Conservation (phyloP, 2,329 filamentous ascomycete species). For the Aspergillus aculeatus region DNA sequence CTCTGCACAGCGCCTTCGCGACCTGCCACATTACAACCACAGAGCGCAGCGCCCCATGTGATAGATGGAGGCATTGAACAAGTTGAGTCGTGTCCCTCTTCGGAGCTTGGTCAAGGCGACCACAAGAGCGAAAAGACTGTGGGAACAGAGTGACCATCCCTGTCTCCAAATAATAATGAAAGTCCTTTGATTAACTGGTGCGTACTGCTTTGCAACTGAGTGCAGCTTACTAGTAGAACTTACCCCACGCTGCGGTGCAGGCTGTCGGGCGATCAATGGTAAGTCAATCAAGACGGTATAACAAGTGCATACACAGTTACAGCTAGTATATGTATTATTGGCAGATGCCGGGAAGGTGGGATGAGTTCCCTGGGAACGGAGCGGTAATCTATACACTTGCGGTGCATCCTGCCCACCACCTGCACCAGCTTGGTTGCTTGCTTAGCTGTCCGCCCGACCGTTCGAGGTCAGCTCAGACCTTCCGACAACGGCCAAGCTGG, state of each 20-base stretch:
- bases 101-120: no score
- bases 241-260: conserved; percentile 18
- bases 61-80: no score
- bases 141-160: no score
- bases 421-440: neutral
- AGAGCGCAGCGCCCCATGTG: no score
- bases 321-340: conserved; percentile 21
- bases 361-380: conserved; percentile 25
- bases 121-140: no score
- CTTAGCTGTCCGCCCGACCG: conserved; percentile 16
- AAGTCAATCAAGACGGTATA: conserved; percentile 8
- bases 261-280: conserved; percentile 17
- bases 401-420: neutral
- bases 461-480: conserved; percentile 11
- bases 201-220: no score
- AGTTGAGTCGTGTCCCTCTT: no score
- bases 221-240: no score
- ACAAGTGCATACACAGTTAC: conserved; percentile 14
- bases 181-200: no score
- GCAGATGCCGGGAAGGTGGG: conserved; percentile 9
- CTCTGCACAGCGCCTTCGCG: neutral
- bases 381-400: conserved; percentile 10
- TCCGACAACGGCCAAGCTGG: conserved; percentile 35
- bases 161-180: neutral
- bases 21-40: neutral